These are phyloP conservation scores for Penicillium italicum DNA, from an alignment of 2,329 filamentous ascomycete species.

Conservation along the genomic window DNA sequence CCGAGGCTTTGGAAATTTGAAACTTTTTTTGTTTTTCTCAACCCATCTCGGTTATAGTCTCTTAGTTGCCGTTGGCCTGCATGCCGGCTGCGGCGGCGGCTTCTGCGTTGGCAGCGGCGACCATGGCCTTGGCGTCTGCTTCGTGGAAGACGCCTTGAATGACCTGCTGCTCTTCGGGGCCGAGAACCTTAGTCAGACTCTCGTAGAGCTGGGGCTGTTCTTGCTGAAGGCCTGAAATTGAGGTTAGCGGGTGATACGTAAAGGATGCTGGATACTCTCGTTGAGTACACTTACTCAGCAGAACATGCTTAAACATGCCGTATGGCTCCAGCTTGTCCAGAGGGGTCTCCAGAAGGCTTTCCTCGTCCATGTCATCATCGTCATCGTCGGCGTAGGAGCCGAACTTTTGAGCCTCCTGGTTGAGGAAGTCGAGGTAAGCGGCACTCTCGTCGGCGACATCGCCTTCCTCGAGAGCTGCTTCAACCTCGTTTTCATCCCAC, in stretches of 20 bases:
- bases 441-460: conserved; percentile 86
- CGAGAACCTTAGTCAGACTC: conserved; percentile 72
- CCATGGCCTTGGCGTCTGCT: conserved; percentile 56
- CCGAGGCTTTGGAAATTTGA: conserved; percentile 3
- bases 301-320: conserved; percentile 74
- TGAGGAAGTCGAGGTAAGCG: conserved; percentile 92
- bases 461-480: conserved; percentile 52
- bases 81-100: conserved; percentile 35
- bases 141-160: conserved; percentile 74
- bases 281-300: conserved; percentile 65
- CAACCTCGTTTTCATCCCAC: conserved; percentile 62
- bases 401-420: conserved; percentile 88
- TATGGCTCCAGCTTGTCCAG: conserved; percentile 96
- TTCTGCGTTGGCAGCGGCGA: conserved; percentile 37
- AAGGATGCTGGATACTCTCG: not conserved
- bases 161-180: conserved; percentile 73
- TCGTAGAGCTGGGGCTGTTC: conserved; percentile 87
- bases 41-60: conserved; percentile 14
- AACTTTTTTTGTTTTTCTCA: conserved; percentile 5
- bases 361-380: conserved; percentile 89
- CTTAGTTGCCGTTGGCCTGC: conserved; percentile 37
- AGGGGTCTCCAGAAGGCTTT: conserved; percentile 85
- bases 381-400: conserved; percentile 67
- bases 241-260: conserved; percentile 28
- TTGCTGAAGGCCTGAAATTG: conserved; percentile 69